These are phyloP conservation scores for Mycena venus DNA, from an alignment of 768 basidiomycete species.

Conservation along the genomic window DNA sequence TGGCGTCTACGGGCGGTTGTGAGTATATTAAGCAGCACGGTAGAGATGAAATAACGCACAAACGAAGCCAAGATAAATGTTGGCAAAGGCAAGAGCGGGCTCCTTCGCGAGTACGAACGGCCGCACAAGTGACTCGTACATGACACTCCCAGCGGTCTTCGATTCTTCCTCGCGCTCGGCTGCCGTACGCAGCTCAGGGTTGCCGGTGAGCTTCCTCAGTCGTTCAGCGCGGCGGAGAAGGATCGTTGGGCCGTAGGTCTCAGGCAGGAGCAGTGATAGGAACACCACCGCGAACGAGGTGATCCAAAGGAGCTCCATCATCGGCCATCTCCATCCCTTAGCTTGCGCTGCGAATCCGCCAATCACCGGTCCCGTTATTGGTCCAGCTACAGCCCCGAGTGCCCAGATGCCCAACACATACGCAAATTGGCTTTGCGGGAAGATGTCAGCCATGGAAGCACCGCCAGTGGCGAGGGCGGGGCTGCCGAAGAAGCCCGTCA, in stretches of 20 bases:
- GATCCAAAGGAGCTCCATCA: conserved; percentile 28
- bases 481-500: conserved; percentile 48
- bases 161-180: conserved; percentile 39
- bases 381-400: conserved; percentile 33
- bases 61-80: conserved; percentile 47
- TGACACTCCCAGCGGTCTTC: conserved; percentile 30
- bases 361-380: conserved; percentile 21
- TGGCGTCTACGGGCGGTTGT: conserved; percentile 30
- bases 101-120: conserved; percentile 47
- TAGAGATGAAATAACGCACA: conserved; percentile 27
- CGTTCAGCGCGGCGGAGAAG: conserved; percentile 45
- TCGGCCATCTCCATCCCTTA: conserved; percentile 13
- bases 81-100: conserved; percentile 45
- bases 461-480: conserved; percentile 49
- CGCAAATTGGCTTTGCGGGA: conserved; percentile 8
- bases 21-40: background rate
- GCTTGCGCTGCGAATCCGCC: conserved; percentile 23
- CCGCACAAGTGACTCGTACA: conserved; percentile 42
- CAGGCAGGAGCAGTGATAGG: conserved; percentile 45
- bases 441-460: conserved; percentile 22
- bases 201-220: conserved; percentile 45
- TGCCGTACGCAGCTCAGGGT: conserved; percentile 39
- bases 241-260: conserved; percentile 44
- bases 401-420: conserved; percentile 25
- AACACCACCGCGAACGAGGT: conserved; percentile 34